Evolutionary conservation across 164 flowering plant genomes (phyloP), one percentile per base, ranked within the genome.

Genomic region (Euptelea pleiosperma): DNA sequence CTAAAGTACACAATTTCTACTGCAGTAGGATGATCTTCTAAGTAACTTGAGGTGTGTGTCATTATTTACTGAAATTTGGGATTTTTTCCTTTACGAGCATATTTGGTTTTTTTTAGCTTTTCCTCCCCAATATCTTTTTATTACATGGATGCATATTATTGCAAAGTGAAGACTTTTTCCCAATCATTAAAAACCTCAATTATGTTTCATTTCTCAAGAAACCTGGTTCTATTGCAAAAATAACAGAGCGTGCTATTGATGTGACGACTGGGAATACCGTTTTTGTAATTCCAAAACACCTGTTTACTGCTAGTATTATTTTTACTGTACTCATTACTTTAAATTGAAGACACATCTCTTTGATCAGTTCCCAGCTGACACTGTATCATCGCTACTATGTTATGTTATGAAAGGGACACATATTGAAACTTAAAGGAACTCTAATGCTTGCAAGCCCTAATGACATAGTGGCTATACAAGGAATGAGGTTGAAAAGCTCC

Each of bases 381-480:
- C 39, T 50, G 29, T n/a, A n/a, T 41, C 39, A 43, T 44, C 8
- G 6, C 10, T 18, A 16, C 40, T 12, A 47, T 61, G 42, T 55
- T 60, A n/a, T 63, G 8, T 51, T 65, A 8, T 75, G 52, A 39
- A 72, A 89, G 96, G 98, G 97, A 6, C 97, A 93, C 66, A 11
- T 87, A 34, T 77, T 93, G 77, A 93, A 93, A 72, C 89, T 93
- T 46, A 93, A 93, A 74, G 97, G 91, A 46, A 90, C 94, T 47
- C 73, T 90, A 43, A 87, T 93, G 99, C 87, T 93, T 71, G 97
- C 97, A 60, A 84, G 77, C 66, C 78, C 88, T 46, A 96, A 93
- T 63, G 99, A 93, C 58, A 70, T 93, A 24, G 96, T 69, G 55
- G 85, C 83, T 42, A 86, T 93, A 42, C 99, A 90, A 69, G 83